Evolutionary conservation across 192 early-diverging fungal species (phyloP).

Genomic region (Thoreauomyces humboldtii): DNA sequence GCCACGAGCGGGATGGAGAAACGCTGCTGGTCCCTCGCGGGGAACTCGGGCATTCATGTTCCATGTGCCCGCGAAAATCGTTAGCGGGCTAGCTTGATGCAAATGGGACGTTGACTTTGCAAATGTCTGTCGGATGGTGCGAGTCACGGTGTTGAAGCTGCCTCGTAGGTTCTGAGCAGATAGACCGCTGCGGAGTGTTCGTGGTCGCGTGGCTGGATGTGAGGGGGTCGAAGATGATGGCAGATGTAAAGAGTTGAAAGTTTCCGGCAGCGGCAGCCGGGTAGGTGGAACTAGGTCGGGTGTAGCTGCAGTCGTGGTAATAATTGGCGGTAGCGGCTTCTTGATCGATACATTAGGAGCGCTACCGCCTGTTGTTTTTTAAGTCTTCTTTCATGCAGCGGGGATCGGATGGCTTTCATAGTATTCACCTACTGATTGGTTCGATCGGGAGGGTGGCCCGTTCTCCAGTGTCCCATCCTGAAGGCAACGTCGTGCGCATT

Average conservation of each 20-base stretch:
- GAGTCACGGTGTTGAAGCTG: not conserved
- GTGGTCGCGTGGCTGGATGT: not conserved
- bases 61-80: constrained; percentile 42
- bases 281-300: not conserved
- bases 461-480: no score
- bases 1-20: no score
- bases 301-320: not conserved
- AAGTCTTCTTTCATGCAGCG: no score
- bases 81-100: not conserved
- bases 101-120: not conserved
- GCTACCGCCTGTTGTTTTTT: no score
- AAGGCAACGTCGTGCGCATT: no score
- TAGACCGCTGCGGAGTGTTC: not conserved
- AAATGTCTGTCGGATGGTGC: not conserved
- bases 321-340: not conserved
- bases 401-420: no score
- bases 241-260: not conserved
- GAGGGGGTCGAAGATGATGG: not conserved
- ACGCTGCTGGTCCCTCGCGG: no score
- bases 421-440: no score
- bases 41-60: constrained; percentile 41
- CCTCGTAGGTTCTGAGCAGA: not conserved
- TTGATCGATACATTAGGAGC: no score
- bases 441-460: no score
- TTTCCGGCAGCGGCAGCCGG: not conserved